These are phyloP conservation scores for Nasturtium officinale DNA, from an alignment of 345 rosid species.

Conservation along the genomic window DNA sequence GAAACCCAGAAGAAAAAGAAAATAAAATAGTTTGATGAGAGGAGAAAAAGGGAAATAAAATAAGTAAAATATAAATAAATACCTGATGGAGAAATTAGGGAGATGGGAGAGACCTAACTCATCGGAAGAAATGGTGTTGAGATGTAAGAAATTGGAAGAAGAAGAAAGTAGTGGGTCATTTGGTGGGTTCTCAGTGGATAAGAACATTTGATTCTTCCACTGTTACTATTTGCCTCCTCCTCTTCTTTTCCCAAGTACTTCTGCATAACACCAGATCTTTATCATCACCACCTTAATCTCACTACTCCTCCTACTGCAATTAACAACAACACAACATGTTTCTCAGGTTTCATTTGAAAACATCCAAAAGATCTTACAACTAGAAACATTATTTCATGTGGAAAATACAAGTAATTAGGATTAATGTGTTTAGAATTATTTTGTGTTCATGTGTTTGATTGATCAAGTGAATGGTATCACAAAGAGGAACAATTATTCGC, in stretches of 20 bases:
- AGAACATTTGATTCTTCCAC: slow-evolving; percentile 57
- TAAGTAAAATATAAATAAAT: neutral
- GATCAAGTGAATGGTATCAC: slow-evolving; percentile 27
- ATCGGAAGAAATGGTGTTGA: slow-evolving; percentile 32
- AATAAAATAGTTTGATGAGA: neutral
- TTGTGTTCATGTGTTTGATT: slow-evolving; percentile 10
- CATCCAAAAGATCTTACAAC: neutral
- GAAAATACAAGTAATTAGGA: neutral
- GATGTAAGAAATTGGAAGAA: slow-evolving; percentile 45
- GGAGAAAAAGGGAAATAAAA: neutral
- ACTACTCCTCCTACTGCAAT: neutral
- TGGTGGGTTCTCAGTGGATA: slow-evolving; percentile 84
- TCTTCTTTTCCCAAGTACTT: slow-evolving; percentile 50
- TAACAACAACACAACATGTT: neutral
- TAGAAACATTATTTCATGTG: slow-evolving; percentile 63
- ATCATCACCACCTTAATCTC: neutral
- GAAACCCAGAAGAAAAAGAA: slow-evolving; percentile 20
- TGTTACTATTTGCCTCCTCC: slow-evolving; percentile 52
- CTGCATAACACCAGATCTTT: slow-evolving; percentile 60
- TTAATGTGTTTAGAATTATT: neutral
- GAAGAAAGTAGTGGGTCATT: slow-evolving; percentile 50
- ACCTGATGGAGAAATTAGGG: slow-evolving; percentile 91
- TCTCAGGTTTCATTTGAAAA: neutral
- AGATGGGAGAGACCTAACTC: slow-evolving; percentile 43
- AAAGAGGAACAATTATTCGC: slow-evolving; percentile 32